Conservation (phyloP, 768 basidiomycete genomes). For the Calocera cornea region DNA sequence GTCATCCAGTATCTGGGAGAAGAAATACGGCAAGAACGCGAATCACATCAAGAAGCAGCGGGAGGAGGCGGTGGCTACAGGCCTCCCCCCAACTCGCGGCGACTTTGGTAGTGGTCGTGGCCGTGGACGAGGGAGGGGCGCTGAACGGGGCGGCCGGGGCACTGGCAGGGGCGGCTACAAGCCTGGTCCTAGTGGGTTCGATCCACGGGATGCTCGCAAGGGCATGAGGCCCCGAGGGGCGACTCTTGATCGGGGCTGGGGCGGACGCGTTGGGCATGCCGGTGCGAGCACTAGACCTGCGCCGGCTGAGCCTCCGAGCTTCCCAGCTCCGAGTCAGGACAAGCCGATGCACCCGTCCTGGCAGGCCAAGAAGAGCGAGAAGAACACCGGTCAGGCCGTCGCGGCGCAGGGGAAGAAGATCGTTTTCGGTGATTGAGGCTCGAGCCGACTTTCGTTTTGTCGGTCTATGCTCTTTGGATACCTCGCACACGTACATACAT, state of each 20-base stretch:
- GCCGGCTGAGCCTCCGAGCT: constrained; percentile 3
- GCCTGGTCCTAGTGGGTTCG: not conserved
- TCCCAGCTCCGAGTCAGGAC: constrained; percentile 16
- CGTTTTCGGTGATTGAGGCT: constrained; percentile 27
- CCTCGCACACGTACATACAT: no score
- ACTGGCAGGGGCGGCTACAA: constrained; percentile 8
- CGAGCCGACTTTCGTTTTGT: not conserved
- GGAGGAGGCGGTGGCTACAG: constrained; percentile 17
- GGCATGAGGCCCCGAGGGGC: not conserved
- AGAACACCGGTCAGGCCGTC: constrained; percentile 32
- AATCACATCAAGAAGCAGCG: constrained; percentile 70
- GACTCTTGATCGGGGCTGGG: constrained; percentile 6
- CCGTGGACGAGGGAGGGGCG: constrained; percentile 11
- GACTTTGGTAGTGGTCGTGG: not conserved
- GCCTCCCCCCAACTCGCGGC: not conserved
- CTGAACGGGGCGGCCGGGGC: constrained; percentile 18
- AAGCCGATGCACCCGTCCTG: constrained; percentile 80
- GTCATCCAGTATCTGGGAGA: constrained; percentile 80
- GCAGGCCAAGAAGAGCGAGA: constrained; percentile 80
- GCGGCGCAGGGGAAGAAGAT: constrained; percentile 79
- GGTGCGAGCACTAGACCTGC: not conserved
- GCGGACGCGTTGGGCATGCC: constrained; percentile 6
- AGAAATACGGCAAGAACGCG: constrained; percentile 81
- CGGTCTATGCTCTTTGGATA: not conserved
- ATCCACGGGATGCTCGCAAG: not conserved